Conservation (phyloP, 1,284 basidiomycete species). For the Vanrija sp. region DNA sequence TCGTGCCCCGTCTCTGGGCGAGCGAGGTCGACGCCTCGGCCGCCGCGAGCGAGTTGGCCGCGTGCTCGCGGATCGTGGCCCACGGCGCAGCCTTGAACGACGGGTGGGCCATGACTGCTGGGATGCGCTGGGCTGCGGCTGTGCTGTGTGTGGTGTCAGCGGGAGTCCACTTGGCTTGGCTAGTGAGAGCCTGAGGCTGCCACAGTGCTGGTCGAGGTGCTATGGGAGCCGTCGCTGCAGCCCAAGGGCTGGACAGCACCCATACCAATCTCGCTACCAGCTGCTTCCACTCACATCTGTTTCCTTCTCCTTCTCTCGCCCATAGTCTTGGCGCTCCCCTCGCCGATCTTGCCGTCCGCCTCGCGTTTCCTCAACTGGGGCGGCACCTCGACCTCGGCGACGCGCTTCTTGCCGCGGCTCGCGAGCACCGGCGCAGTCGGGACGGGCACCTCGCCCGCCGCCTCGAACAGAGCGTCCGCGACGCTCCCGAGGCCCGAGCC, state of each 20-base stretch:
- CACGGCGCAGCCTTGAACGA: constrained; percentile 46
- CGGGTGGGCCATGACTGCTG: constrained; percentile 43
- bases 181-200: no score
- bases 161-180: no score
- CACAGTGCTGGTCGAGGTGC: no score
- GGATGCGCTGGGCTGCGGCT: constrained; percentile 35
- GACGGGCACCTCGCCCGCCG: constrained; percentile 2
- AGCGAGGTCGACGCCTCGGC: constrained; percentile 15
- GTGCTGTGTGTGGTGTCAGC: constrained; percentile 20
- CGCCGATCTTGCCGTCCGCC: constrained; percentile 38
- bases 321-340: constrained; percentile 41
- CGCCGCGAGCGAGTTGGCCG: constrained; percentile 38
- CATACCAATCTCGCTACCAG: no score
- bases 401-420: constrained; percentile 5
- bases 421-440: not conserved
- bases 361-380: constrained; percentile 15
- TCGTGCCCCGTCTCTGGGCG: not conserved
- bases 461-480: constrained; percentile 31
- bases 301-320: constrained; percentile 40
- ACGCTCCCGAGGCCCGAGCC: constrained; percentile 33
- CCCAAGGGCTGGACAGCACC: no score
- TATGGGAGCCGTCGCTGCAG: not conserved
- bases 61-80: constrained; percentile 47
- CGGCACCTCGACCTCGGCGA: constrained; percentile 10
- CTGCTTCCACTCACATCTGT: constrained; percentile 39